Evolutionary conservation across 2,329 filamentous ascomycete genomes (phyloP).

Genomic region (Penicillium decumbens): DNA sequence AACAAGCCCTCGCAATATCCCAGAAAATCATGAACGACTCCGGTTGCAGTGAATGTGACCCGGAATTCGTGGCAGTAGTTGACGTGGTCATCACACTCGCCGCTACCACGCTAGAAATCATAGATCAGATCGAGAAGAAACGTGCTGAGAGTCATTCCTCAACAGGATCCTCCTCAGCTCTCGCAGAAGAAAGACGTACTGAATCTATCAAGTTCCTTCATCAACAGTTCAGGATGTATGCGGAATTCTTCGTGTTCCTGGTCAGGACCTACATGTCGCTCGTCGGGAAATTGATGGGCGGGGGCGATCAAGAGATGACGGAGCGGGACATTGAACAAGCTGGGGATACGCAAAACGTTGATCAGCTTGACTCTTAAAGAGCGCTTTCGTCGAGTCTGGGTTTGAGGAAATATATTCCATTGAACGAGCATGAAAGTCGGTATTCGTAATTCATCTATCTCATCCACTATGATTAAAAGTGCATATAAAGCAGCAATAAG

Average conservation of each 20-base stretch:
- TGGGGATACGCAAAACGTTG: background rate
- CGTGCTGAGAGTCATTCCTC: background rate
- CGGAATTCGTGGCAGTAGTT: background rate
- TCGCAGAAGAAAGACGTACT: background rate
- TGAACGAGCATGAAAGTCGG: background rate
- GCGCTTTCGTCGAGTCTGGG: background rate
- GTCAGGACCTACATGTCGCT: background rate
- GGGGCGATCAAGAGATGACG: background rate
- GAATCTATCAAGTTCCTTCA: background rate
- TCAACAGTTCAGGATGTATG: background rate
- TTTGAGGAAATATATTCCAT: background rate
- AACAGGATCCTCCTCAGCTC: background rate
- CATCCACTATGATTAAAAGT: background rate
- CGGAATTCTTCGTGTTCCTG: background rate
- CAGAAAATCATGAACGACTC: background rate
- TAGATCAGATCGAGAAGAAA: background rate
- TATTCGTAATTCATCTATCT: background rate
- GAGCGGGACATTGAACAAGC: background rate
- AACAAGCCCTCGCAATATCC: background rate
- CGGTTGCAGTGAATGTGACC: background rate
- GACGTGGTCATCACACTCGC: background rate
- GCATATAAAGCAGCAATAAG: background rate
- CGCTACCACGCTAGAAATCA: background rate
- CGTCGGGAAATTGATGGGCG: background rate
- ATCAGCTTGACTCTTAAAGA: background rate